A percentile compares a stretch with the other conserved stretches of the same genome.
Conservation (phyloP, 352 stramenopile species). For the Phytophthora syringae region DNA sequence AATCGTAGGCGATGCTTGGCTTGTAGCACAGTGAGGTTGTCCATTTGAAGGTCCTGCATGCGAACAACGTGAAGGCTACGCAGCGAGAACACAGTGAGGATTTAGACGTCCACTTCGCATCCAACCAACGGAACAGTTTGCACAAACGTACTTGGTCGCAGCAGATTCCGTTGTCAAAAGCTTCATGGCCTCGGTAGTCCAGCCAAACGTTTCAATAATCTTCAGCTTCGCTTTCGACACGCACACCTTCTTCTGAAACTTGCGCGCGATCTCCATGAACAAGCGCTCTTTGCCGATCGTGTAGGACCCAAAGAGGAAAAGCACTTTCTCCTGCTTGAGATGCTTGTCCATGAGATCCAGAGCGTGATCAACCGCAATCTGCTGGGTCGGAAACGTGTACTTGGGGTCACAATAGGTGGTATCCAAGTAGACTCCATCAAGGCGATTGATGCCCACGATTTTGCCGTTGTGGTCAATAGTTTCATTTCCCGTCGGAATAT, state of each 20-base stretch:
- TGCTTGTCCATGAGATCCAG: slow-evolving; percentile 68
- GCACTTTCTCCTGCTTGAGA: slow-evolving; percentile 59
- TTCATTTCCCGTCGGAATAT: slow-evolving; percentile 39
- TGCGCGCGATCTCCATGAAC: slow-evolving; percentile 94
- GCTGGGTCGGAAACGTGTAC: slow-evolving; percentile 94
- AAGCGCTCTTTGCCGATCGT: slow-evolving; percentile 97
- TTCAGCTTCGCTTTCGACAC: slow-evolving; percentile 80
- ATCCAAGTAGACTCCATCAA: slow-evolving; percentile 94
- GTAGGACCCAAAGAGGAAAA: slow-evolving; percentile 97
- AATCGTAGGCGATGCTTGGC: slow-evolving; percentile 74
- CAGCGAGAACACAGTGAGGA: slow-evolving; percentile 5
- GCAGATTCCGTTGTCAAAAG: slow-evolving; percentile 88
- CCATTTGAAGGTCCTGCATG: slow-evolving; percentile 94
- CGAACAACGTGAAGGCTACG: slow-evolving; percentile 92
- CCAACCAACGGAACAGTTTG: neutral
- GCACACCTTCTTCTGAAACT: slow-evolving; percentile 74
- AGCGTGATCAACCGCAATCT: slow-evolving; percentile 64
- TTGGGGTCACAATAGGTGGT: slow-evolving; percentile 97
- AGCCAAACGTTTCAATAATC: slow-evolving; percentile 91
- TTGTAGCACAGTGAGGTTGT: slow-evolving; percentile 78
- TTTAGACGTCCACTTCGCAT: slow-evolving; percentile 1
- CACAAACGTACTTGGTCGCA: slow-evolving; percentile 66
- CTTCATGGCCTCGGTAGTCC: slow-evolving; percentile 77
- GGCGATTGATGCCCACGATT: slow-evolving; percentile 35
- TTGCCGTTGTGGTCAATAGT: slow-evolving; percentile 35